Base-by-base conservation (phyloP, 352 stramenopile genomes). In the Globisporangium middletonii region DNA sequence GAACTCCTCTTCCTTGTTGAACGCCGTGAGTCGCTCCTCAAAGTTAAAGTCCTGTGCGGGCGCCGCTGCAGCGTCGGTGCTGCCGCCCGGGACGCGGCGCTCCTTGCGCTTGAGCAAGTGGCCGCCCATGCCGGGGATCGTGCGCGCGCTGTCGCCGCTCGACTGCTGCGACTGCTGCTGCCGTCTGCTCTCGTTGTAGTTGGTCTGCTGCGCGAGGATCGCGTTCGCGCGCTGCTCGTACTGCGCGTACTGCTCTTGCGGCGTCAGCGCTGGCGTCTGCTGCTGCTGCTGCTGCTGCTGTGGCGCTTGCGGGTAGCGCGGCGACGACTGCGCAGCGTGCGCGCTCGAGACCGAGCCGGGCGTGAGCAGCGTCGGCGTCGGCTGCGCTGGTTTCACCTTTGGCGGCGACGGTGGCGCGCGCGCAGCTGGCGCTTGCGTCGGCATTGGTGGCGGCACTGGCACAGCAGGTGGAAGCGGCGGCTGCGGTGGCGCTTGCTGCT, bases 1-100 rank as follows among this genome's bases (percentile, higher is more conserved):
- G 59, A 86, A 91, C 62, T 93, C 80, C 41, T 87, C 62, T 51
- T 91, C 75, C 65, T 93, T 93, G 69, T 90, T 67, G 60, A 93
- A 93, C 50, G 79, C 79, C 35, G 57, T 77, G 48, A 91, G 60
- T 1, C 69, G 65, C 23, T 81, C 65, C 8, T 75, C 79, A 65
- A 93, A 91, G 57, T 93, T 82, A 50, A 93, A 93, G 44, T 93
- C 83, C 2, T 63, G 67, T 9, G 50, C 47, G 0, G 43, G 53
- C 2, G 62, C 71, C 26, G 66, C 62, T 7, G 59, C 38, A 11
- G 62, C 47, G 1, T 67, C 71, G 12, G 76, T 64, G 9, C 66
- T 64, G 9, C 66, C 72, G 27, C 66, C 72, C 30, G 79, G 71
- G 33, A 71, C 77, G 28, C 80, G 83, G 23, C 83, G 79, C 55